Percentiles rank a stretch among this genome's conserved stretches.
These are phyloP conservation scores for Ganoderma sinense DNA, from an alignment of 1,284 basidiomycete species.

Conservation along the genomic window DNA sequence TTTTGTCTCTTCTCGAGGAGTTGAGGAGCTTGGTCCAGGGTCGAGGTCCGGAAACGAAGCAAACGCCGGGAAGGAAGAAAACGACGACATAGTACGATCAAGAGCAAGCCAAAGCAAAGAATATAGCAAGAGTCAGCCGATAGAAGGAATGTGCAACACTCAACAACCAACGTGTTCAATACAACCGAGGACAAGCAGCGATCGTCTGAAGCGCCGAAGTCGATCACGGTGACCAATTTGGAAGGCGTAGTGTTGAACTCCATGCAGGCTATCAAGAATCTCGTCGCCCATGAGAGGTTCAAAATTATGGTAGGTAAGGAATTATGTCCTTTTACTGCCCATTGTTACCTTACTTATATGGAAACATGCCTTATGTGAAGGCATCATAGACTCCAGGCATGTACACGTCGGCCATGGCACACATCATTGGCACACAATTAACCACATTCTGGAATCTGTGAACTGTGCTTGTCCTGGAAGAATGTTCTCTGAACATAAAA, in stretches of 20 bases:
- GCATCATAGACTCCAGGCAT: too few species aligned
- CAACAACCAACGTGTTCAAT: background rate
- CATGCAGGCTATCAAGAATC: too few species aligned
- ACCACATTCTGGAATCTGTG: too few species aligned
- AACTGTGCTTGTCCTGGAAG: too few species aligned
- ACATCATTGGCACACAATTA: too few species aligned
- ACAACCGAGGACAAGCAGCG: background rate
- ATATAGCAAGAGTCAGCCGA: background rate
- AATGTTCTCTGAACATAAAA: too few species aligned
- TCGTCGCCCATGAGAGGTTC: too few species aligned
- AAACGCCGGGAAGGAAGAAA: constrained; percentile 65
- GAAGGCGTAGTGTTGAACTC: background rate
- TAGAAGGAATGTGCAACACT: background rate
- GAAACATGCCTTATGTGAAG: too few species aligned
- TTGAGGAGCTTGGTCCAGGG: constrained; percentile 44
- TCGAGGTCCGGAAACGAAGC: constrained; percentile 69
- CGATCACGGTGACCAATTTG: background rate
- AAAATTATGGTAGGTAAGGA: too few species aligned
- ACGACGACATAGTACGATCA: constrained; percentile 50
- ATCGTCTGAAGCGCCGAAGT: background rate
- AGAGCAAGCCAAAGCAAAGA: background rate
- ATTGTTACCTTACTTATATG: too few species aligned
- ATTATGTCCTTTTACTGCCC: too few species aligned
- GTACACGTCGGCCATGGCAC: too few species aligned
- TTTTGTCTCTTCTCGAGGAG: constrained; percentile 33